phyloP scores from a whole-genome alignment of 2,329 filamentous ascomycete genomes.

The Nemania bipapillata region DNA sequence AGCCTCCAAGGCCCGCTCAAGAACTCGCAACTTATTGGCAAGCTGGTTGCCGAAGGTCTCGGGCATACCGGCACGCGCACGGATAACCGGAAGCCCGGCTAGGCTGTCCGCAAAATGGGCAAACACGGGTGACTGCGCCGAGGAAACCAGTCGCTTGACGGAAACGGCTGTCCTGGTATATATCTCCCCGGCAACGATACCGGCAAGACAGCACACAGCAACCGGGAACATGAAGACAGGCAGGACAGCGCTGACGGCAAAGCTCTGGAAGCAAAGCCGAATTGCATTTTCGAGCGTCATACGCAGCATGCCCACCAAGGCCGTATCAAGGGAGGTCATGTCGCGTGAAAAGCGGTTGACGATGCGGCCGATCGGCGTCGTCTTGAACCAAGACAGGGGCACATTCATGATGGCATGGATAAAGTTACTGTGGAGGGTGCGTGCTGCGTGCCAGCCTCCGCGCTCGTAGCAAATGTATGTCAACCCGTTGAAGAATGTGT shows the following conservation, averaged over 20 bases:
- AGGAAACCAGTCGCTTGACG: slow-evolving; percentile 56
- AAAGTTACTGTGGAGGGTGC: slow-evolving; percentile 63
- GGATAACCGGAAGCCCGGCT: slow-evolving; percentile 63
- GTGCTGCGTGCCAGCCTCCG: slow-evolving; percentile 67
- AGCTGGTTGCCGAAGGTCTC: slow-evolving; percentile 60
- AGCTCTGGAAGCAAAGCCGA: slow-evolving; percentile 51
- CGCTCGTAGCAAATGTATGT: slow-evolving; percentile 63
- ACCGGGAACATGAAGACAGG: slow-evolving; percentile 59
- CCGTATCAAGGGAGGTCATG: slow-evolving; percentile 65
- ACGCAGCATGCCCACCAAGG: slow-evolving; percentile 59
- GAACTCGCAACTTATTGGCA: slow-evolving; percentile 62
- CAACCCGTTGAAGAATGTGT: slow-evolving; percentile 56
- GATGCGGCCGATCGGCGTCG: slow-evolving; percentile 63
- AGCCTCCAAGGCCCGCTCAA: slow-evolving; percentile 60
- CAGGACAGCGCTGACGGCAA: slow-evolving; percentile 57
- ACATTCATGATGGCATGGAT: slow-evolving; percentile 64
- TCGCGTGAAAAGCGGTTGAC: slow-evolving; percentile 68
- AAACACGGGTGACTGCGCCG: slow-evolving; percentile 64
- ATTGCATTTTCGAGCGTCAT: slow-evolving; percentile 55
- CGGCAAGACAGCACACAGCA: slow-evolving; percentile 53
- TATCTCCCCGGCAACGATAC: slow-evolving; percentile 57
- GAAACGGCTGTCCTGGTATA: slow-evolving; percentile 59
- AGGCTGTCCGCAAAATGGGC: slow-evolving; percentile 66
- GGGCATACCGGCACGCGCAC: slow-evolving; percentile 62
- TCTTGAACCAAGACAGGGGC: slow-evolving; percentile 67